Base-by-base conservation (phyloP, 352 stramenopile genomes). In the Phytophthora palmivora region DNA sequence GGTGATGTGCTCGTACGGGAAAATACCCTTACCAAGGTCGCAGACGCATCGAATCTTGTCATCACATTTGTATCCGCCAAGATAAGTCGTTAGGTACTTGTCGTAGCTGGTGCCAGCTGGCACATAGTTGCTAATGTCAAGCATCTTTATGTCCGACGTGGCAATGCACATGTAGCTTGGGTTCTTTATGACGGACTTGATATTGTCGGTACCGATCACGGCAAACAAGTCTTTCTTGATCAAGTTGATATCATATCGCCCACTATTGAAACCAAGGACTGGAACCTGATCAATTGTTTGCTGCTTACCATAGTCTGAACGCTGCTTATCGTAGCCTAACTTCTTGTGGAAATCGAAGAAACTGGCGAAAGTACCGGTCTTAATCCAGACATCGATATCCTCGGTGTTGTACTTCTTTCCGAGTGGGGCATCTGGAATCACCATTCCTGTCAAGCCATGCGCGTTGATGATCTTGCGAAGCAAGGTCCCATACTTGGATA, bases 191-290 rank as follows among this genome's bases (percentile, higher is more conserved):
- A 28, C 24, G 6, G 24, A 28, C 6, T 28, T 28, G 6, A 28
- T 28, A 6, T 28, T 28, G 6, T 28, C 24, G 24, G 24, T 28
- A 28, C 24, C 24, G 6, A 28, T 28, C 3, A 28, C 24, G 6
- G 24, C 24, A 28, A 28, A 28, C 24, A 28, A 28, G 6, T 28
- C 24, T 6, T 28, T 28, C 6, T 28, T 28, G 6, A 28, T 28
- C 24, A 28, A 28, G 24, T 28, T 28, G 6, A 28, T 28, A 28
- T 28, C 24, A 6, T 28, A 28, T 28, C 24, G 24, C 3, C 24
- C 24, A 28, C 6, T 36, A 44, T 44, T 55, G 19, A 55, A 45
- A n/a, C 47, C 33, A n/a, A 55, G 22, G 67, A 76, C 32, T 22
- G 53, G 32, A n/a, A 61, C 32, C 19, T 61, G 28, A 53, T 54